phyloP scores from a whole-genome alignment of 495 filamentous ascomycete species.

The Penicillium silybi region DNA sequence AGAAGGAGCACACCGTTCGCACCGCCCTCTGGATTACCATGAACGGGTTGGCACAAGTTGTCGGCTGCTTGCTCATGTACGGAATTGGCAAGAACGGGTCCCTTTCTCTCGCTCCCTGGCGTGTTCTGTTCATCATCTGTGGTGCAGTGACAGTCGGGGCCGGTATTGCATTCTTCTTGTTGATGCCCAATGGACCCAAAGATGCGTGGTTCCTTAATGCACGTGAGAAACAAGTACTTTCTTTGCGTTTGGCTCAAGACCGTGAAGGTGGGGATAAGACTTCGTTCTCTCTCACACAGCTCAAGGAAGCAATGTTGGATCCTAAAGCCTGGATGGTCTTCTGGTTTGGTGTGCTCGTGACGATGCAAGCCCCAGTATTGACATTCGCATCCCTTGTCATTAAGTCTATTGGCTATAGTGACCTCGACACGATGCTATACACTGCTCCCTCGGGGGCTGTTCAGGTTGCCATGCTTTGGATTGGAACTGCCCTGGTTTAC shows the following conservation, averaged over 20 bases:
- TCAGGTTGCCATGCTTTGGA: constrained; percentile 30
- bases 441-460: constrained; percentile 31
- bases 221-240: constrained; percentile 49
- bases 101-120: constrained; percentile 44
- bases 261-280: constrained; percentile 57
- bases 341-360: constrained; percentile 45
- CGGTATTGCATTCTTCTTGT: constrained; percentile 42
- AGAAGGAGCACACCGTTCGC: constrained; percentile 39
- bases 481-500: constrained; percentile 22
- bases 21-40: constrained; percentile 48
- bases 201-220: constrained; percentile 32
- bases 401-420: constrained; percentile 25
- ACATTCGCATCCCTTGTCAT: constrained; percentile 36
- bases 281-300: constrained; percentile 49
- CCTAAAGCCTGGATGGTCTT: constrained; percentile 58
- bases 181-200: constrained; percentile 48
- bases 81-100: constrained; percentile 43
- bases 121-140: constrained; percentile 55
- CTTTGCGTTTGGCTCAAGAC: constrained; percentile 52
- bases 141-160: constrained; percentile 52
- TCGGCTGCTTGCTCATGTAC: constrained; percentile 54
- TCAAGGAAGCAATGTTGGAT: constrained; percentile 53
- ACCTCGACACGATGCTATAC: constrained; percentile 31
- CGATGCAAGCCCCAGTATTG: constrained; percentile 23
- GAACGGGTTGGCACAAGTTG: constrained; percentile 52